Conservation (phyloP, 495 filamentous ascomycete genomes). For the Thermothielavioides terrestris region DNA sequence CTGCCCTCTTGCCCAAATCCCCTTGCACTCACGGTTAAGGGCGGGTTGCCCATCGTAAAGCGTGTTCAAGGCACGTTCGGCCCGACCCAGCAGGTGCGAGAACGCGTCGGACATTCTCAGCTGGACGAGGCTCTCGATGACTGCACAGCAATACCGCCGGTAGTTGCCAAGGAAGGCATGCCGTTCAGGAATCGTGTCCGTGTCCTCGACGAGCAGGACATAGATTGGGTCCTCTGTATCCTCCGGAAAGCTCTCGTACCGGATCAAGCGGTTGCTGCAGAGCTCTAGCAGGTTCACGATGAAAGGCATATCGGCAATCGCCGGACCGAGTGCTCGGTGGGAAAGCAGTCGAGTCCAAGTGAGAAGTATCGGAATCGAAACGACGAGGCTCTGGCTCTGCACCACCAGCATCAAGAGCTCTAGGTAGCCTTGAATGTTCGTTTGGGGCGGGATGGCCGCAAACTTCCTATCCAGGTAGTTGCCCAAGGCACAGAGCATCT, state of each 20-base stretch:
- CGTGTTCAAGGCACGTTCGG: slow-evolving; percentile 61
- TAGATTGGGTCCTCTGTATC: slow-evolving; percentile 72
- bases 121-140: slow-evolving; percentile 76
- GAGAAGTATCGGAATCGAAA: slow-evolving; percentile 88
- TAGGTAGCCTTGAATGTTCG: slow-evolving; percentile 67
- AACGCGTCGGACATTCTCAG: slow-evolving; percentile 77
- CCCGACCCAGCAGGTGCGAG: slow-evolving; percentile 69
- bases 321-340: slow-evolving; percentile 55
- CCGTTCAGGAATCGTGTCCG: slow-evolving; percentile 87
- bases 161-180: slow-evolving; percentile 99
- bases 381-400: slow-evolving; percentile 75
- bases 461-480: slow-evolving; percentile 73
- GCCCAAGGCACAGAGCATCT: slow-evolving; percentile 79
- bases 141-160: slow-evolving; percentile 72
- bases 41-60: slow-evolving; percentile 63
- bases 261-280: slow-evolving; percentile 65
- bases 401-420: slow-evolving; percentile 69
- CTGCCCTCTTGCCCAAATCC: not conserved
- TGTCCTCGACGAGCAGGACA: slow-evolving; percentile 78
- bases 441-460: slow-evolving; percentile 42
- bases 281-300: slow-evolving; percentile 69
- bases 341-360: slow-evolving; percentile 75
- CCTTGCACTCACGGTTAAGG: slow-evolving; percentile 52
- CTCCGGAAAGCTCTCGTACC: slow-evolving; percentile 76
- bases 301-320: slow-evolving; percentile 54